Percentiles rank a stretch among this genome's conserved stretches.
These are phyloP conservation scores for Sesbania bispinosa DNA, from an alignment of 306 rosid species.

Conservation along the genomic window DNA sequence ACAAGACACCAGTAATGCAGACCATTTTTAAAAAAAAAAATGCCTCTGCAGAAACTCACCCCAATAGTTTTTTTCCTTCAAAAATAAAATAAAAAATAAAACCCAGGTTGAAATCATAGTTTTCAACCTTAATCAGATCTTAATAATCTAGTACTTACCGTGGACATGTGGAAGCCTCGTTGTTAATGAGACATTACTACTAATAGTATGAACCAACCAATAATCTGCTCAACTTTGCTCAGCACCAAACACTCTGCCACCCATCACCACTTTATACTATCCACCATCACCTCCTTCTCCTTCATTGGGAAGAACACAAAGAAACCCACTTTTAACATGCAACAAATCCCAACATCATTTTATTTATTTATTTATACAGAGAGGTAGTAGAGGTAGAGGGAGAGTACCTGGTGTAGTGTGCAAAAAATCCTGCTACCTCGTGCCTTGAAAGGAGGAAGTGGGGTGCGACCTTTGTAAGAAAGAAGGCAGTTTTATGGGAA, in stretches of 20 bases:
- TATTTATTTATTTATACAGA: not conserved
- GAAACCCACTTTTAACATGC: not conserved
- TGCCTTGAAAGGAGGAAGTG: constrained; percentile 31
- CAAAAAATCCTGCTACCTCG: constrained; percentile 31
- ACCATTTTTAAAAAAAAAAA: not conserved
- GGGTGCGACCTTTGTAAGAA: not conserved
- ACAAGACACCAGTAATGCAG: constrained; percentile 29
- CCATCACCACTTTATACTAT: constrained; percentile 24
- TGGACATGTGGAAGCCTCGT: too few species aligned
- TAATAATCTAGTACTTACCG: constrained; percentile 26
- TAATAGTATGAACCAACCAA: too few species aligned
- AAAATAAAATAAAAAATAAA: not conserved
- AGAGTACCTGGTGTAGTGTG: not conserved
- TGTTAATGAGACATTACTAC: too few species aligned
- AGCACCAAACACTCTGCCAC: constrained; percentile 10
- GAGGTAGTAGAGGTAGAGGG: not conserved
- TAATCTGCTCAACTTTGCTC: not conserved
- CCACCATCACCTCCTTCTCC: not conserved
- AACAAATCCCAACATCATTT: constrained; percentile 30
- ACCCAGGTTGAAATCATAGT: constrained; percentile 43
- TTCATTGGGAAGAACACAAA: constrained; percentile 27
- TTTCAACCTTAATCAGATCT: constrained; percentile 45
- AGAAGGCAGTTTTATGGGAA: not conserved
- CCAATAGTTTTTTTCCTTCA: not conserved
- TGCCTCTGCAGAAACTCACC: constrained; percentile 37